Evolutionary conservation across 2,329 filamentous ascomycete genomes (phyloP), one percentile per base, ranked within the genome.

Genomic region (Talaromyces sp.): DNA sequence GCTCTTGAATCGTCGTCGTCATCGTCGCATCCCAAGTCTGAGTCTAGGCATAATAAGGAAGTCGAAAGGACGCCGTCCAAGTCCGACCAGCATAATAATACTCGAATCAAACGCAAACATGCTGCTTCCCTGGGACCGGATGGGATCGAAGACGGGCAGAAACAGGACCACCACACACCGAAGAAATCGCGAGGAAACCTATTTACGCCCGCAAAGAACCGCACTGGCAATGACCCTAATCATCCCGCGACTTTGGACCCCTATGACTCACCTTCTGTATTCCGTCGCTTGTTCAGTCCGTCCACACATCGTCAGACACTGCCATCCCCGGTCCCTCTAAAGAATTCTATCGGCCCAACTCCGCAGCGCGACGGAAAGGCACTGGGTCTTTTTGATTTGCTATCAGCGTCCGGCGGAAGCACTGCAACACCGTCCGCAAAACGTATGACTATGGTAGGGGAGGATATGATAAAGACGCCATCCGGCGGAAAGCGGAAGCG

Each of bases 341-440:
- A 76, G 52, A 65, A 72, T 8, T 74, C 72, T 28, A 78, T 82
- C 56, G 80, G 79, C 4, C 80, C 80, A 12, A 82, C 80, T 2
- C 80, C 80, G 1, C 78, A 81, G 62, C 76, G 79, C 42, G 78
- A 82, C 67, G 80, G 80, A 9, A 80, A 76, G 52, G 73, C 79
- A 0, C 65, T 82, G 2, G 80, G 80, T 0, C 70, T 82, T 2
- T 82, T 82, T 57, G 80, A 82, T 61, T 69, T 81, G 51, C 70
- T 82, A 4, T 78, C 78, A 4, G 72, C 75, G 23, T 77, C 77
- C 0, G 75, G 74, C 1, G 70, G 71, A 2, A 76, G 71, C 59
- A 72, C 68, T 4, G 70, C 70, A 5, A 75, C 73, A 0, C 75
- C 75, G 0, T 70, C 72, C 8, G 68, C 68, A 3, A 68, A 67